Evolutionary conservation across 495 filamentous ascomycete genomes (phyloP), one percentile per base, ranked within the genome.

Genomic region (Penicillium macrosclerotiorum): DNA sequence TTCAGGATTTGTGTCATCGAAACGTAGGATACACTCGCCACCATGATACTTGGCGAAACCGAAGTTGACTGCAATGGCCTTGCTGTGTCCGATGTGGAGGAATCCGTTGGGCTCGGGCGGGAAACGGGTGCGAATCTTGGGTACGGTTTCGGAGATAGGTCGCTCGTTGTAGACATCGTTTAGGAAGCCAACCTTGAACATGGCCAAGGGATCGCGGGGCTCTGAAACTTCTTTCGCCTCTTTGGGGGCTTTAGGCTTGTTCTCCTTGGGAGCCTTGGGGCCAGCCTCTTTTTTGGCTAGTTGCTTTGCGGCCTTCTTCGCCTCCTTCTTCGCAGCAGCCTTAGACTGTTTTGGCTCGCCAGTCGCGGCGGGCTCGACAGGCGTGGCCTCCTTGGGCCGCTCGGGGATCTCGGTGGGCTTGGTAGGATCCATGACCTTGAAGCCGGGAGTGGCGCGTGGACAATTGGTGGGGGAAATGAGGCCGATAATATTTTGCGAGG

Each of bases 11-110:
- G 88, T 92, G 52, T 94, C 89, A 63, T 90, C 86, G 57, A 84
- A 88, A 42, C 84, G 68, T 49, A 83, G 63, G 24, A 80, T 79
- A 65, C 80, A 86, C 43, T 86, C 72, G 41, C 94, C 94, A 9
- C 85, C 84, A 63, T 95, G 85, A 57, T 85, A 82, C 53, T 79
- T 82, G 8, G 93, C 93, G 68, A 96, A 96, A 0, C 93, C 94
- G 63, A 97, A 97, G 69, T 97, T 98, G 57, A 97, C 79, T 0
- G 89, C 82, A 66, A 98, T 96, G n/a, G 93, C 93, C 71, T 97
- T 97, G 52, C 83, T 83, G 63, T 97, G 93, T 14, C 91, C 91
- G 59, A 96, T 88, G 57, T 95, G 91, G 11, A 95, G 79, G 64
- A 63, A 79, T 44, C 76, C 76, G 47, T 80, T 80, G 26, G 90